phyloP scores from a whole-genome alignment of 176 grass and related monocot species.

The Neostapfia colusana region DNA sequence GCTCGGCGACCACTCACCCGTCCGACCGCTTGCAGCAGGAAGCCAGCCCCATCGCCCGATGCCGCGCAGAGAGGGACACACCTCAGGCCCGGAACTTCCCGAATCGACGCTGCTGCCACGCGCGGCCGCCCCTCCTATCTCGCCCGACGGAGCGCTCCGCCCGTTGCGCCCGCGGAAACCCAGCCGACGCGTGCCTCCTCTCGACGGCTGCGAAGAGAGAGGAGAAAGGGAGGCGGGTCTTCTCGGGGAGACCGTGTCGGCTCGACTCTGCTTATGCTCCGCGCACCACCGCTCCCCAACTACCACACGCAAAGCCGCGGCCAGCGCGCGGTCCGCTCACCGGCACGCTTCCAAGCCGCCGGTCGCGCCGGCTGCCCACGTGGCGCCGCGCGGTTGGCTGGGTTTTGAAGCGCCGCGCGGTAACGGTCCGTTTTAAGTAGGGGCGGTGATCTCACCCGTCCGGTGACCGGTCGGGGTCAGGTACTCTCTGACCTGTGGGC shows the following conservation, averaged over 20 bases:
- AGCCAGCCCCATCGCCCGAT: conserved; percentile 27
- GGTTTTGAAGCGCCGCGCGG: conserved; percentile 32
- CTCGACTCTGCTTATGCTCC: neutral
- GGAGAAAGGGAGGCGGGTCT: neutral
- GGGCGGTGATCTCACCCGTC: conserved; percentile 30
- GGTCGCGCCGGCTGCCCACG: neutral
- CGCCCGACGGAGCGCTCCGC: neutral
- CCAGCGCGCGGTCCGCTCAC: neutral
- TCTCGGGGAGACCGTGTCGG: conserved; percentile 12
- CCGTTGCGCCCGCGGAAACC: neutral
- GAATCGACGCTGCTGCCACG: neutral
- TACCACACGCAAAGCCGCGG: conserved; percentile 26
- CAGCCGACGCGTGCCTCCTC: neutral
- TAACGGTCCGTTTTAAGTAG: conserved; percentile 28
- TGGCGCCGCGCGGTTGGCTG: neutral
- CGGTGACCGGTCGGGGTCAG: neutral
- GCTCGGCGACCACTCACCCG: conserved; percentile 36
- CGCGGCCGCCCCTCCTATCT: neutral
- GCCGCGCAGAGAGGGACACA: neutral
- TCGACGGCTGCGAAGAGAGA: neutral
- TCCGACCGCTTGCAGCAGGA: conserved; percentile 48
- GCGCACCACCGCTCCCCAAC: conserved; percentile 15
- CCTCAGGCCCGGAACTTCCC: neutral
- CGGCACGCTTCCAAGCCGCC: neutral
- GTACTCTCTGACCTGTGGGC: conserved; percentile 22